These are phyloP conservation scores for Colletotrichum sp. DNA, from an alignment of 2,329 filamentous ascomycete species.

Conservation along the genomic window DNA sequence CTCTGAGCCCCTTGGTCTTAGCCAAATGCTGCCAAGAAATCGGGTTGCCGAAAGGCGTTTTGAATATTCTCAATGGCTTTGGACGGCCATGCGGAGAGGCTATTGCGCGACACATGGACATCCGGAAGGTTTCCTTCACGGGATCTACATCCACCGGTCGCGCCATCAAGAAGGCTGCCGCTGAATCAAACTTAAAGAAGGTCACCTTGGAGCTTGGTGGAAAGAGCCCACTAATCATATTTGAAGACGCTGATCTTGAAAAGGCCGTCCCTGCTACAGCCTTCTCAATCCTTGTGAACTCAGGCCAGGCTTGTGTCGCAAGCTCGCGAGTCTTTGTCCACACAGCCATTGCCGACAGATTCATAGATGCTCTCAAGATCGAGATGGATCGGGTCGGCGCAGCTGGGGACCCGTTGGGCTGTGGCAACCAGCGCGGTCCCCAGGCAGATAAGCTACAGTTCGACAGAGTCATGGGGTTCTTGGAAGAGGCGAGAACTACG, in stretches of 20 bases:
- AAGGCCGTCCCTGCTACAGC: constrained; percentile 31
- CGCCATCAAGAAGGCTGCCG: constrained; percentile 22
- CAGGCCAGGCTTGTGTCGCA: constrained; percentile 49
- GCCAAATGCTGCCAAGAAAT: constrained; percentile 64
- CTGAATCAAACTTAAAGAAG: constrained; percentile 41
- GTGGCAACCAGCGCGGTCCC: constrained; percentile 23
- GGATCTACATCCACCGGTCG: neutral
- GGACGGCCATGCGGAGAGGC: neutral
- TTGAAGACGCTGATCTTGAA: constrained; percentile 51
- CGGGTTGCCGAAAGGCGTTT: constrained; percentile 23
- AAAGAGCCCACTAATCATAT: constrained; percentile 48
- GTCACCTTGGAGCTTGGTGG: constrained; percentile 51
- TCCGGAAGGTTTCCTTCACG: constrained; percentile 17
- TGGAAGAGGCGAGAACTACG: constrained; percentile 25
- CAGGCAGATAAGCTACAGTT: constrained; percentile 45
- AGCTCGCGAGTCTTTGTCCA: constrained; percentile 87
- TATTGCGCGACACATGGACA: constrained; percentile 17
- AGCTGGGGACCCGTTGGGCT: constrained; percentile 69
- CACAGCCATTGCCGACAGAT: constrained; percentile 63
- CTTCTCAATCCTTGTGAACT: constrained; percentile 25
- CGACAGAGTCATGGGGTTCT: constrained; percentile 39
- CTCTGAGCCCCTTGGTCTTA: constrained; percentile 78
- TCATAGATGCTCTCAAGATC: constrained; percentile 68
- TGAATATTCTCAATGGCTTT: constrained; percentile 19
- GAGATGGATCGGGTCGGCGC: constrained; percentile 81